phyloP scores from a whole-genome alignment of 352 stramenopile genomes.

The Phytophthora idaei region DNA sequence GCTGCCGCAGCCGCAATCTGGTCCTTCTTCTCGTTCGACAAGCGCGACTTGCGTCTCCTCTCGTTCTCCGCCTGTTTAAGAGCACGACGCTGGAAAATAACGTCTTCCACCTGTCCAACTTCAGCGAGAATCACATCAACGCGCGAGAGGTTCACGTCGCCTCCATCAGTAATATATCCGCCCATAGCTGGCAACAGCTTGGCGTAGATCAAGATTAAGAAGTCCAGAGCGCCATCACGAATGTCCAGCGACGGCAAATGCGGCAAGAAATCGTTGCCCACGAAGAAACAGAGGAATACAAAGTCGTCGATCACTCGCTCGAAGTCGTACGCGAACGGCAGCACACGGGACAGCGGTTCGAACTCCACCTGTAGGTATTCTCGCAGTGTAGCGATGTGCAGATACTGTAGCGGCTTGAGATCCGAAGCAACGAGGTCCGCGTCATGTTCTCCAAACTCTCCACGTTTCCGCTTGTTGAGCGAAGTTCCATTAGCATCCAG shows the following conservation, averaged over 20 bases:
- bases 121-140: conserved; percentile 97
- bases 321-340: conserved; percentile 96
- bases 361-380: conserved; percentile 97
- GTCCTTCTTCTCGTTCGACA: conserved; percentile 77
- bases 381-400: conserved; percentile 93
- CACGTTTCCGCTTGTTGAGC: conserved; percentile 74
- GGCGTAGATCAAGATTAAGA: conserved; percentile 98
- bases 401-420: conserved; percentile 93
- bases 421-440: conserved; percentile 78
- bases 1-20: conserved; percentile 62
- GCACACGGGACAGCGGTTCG: conserved; percentile 64
- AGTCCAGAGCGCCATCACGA: conserved; percentile 97
- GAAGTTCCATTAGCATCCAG: conserved; percentile 79
- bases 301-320: conserved; percentile 99
- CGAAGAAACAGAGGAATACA: conserved; percentile 99
- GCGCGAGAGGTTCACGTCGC: conserved; percentile 93
- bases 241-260: conserved; percentile 98
- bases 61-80: conserved; percentile 88
- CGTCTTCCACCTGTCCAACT: conserved; percentile 96
- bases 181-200: conserved; percentile 79
- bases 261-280: conserved; percentile 99
- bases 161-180: conserved; percentile 97
- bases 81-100: conserved; percentile 92
- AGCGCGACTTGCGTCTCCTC: conserved; percentile 62
- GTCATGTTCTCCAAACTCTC: conserved; percentile 87